Conservation (phyloP, 306 rosid species). For the Cercis canadensis region DNA sequence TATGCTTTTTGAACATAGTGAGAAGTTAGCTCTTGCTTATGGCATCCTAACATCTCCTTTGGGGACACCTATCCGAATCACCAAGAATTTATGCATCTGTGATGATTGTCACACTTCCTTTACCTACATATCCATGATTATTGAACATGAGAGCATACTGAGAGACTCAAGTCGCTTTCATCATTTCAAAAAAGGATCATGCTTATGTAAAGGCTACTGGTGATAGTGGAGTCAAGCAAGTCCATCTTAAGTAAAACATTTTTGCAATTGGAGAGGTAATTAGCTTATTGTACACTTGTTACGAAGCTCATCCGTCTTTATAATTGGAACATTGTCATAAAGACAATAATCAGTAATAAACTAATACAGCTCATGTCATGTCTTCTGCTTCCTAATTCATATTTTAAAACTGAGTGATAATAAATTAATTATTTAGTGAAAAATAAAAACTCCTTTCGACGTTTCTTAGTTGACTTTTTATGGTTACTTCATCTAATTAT, state of each 20-base stretch:
- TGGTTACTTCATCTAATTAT: no score
- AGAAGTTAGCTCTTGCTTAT: constrained; percentile 93
- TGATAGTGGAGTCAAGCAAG: constrained; percentile 40
- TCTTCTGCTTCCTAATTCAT: no score
- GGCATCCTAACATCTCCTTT: constrained; percentile 60
- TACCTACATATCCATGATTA: constrained; percentile 71
- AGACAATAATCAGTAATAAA: no score
- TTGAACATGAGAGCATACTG: constrained; percentile 78
- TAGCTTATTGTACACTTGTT: no score
- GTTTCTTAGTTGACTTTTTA: no score
- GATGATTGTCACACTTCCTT: constrained; percentile 86
- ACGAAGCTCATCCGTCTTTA: no score
- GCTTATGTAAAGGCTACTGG: constrained; percentile 86
- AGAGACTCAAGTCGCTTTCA: constrained; percentile 92
- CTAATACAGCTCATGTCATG: no score
- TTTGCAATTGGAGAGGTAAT: no score
- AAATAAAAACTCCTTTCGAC: no score
- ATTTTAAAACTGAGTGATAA: no score
- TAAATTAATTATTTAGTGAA: no score
- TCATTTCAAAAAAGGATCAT: constrained; percentile 84
- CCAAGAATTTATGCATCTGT: constrained; percentile 77
- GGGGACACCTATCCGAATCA: constrained; percentile 62
- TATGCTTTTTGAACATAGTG: constrained; percentile 82
- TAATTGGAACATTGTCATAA: no score
- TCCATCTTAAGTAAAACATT: background rate